Base-by-base conservation (phyloP, 108 stramenopile genomes). In the Tribonema minus region DNA sequence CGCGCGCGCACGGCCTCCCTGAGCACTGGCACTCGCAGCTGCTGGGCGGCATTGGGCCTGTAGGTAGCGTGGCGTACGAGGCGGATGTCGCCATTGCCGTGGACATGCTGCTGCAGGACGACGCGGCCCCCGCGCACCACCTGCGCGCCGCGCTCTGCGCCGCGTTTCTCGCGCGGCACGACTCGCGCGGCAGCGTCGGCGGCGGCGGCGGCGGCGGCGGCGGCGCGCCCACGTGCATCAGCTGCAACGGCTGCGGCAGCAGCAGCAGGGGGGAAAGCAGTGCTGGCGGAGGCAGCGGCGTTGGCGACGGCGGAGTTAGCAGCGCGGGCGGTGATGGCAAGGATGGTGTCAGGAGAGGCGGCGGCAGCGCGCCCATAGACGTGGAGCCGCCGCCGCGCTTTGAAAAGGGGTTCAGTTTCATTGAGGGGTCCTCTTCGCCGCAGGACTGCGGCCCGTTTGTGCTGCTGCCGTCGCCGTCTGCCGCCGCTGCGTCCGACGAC, bases 1-100 rank as follows among this genome's bases (percentile, higher is more conserved):
- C 64, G 74, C 20, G 74, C 65, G 61, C 64, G 64, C 0, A 75
- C 28, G 74, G 64, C 65, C 9, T 54, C 74, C n/a, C 74, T 3
- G 0, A 7, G 9, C 74, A 33, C 15, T 40, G 20, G n/a, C 1
- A 46, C 64, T 28, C 64, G 74, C n/a, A 75, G n/a, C n/a, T n/a
- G n/a, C n/a, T n/a, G n/a, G n/a, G n/a, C n/a, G n/a, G n/a, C n/a
- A n/a, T n/a, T n/a, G n/a, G n/a, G n/a, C n/a, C n/a, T n/a, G n/a
- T n/a, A n/a, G n/a, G n/a, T n/a, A n/a, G n/a, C n/a, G n/a, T n/a
- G n/a, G n/a, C 74, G 64, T 75, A 39, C 35, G 54, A 75, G 34
- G 46, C 30, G 31, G 74, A 75, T 3, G 65, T 34, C 2, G 62
- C 41, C 3, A 32, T 75, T 15, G 34, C 41, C 2, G 64, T 30